phyloP scores from a whole-genome alignment of 148 eudicot genomes.

The Camellia granthamiana region DNA sequence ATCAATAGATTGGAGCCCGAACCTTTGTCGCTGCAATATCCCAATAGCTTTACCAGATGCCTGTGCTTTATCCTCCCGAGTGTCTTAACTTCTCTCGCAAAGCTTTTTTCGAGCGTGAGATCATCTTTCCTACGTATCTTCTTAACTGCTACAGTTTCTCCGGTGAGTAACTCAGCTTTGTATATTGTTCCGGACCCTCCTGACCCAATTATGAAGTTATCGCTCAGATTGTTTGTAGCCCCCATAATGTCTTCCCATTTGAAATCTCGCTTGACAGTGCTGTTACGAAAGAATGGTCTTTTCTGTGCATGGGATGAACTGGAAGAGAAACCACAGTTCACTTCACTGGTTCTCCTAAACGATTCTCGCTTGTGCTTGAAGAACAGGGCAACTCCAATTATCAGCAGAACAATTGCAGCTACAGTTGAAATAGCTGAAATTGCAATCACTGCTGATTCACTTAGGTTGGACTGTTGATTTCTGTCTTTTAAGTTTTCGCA shows the following conservation, averaged over 20 bases:
- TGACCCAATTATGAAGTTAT: constrained; percentile 76
- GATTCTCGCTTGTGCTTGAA: constrained; percentile 49
- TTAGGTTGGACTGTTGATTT: constrained; percentile 26
- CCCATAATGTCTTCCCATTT: constrained; percentile 89
- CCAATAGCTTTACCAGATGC: constrained; percentile 83
- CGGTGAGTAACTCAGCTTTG: constrained; percentile 62
- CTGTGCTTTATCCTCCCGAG: constrained; percentile 91
- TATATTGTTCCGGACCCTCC: constrained; percentile 94
- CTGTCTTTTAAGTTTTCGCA: constrained; percentile 32
- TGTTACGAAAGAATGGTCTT: constrained; percentile 47
- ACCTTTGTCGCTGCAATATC: constrained; percentile 65
- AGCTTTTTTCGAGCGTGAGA: constrained; percentile 66
- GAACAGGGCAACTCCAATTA: constrained; percentile 58
- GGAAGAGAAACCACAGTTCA: constrained; percentile 46
- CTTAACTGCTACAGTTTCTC: constrained; percentile 81
- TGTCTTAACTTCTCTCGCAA: constrained; percentile 80
- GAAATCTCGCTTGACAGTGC: constrained; percentile 48
- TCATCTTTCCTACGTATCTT: constrained; percentile 74
- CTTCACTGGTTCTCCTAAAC: constrained; percentile 35
- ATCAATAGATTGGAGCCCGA: constrained; percentile 66
- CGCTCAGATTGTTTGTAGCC: constrained; percentile 87
- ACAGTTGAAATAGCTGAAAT: constrained; percentile 55
- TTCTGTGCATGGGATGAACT: constrained; percentile 68
- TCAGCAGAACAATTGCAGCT: constrained; percentile 48
- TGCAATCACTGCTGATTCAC: constrained; percentile 38